Evolutionary conservation across 176 grass and related monocot genomes (phyloP).

Genomic region (Carex scoparia): DNA sequence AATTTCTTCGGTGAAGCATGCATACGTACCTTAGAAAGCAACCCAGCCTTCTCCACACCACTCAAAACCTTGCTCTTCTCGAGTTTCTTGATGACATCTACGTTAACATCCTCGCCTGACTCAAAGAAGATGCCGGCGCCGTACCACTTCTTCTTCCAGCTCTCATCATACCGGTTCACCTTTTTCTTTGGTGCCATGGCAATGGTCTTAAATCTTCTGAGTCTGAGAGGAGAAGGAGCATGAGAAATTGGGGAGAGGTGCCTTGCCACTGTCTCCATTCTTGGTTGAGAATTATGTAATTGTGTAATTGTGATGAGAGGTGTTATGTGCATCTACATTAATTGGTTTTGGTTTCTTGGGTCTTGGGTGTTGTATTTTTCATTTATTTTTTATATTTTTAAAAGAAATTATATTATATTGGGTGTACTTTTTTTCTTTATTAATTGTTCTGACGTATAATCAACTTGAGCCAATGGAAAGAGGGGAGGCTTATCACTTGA

Average conservation of each 20-base stretch:
- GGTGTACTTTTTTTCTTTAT: not conserved
- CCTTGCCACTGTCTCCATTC: not conserved
- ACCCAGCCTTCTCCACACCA: conserved; percentile 74
- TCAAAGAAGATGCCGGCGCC: conserved; percentile 82
- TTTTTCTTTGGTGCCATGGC: conserved; percentile 86
- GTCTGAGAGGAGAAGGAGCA: conserved; percentile 3
- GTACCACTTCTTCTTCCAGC: conserved; percentile 92
- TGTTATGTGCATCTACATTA: not conserved
- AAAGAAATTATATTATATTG: too few relatives aligned
- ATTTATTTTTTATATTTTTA: not conserved
- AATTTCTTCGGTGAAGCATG: not conserved
- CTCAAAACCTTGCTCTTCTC: conserved; percentile 90
- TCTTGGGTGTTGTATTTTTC: not conserved
- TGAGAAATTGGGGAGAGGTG: not conserved
- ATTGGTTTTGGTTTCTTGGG: not conserved
- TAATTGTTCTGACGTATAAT: not conserved
- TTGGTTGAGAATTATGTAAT: not conserved
- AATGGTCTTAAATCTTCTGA: conserved; percentile 43
- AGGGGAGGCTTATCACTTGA: conserved; percentile 4
- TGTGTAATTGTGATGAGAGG: not conserved
- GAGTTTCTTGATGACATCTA: conserved; percentile 90
- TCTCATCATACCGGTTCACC: conserved; percentile 91
- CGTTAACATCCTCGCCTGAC: conserved; percentile 66
- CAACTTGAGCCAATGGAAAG: not conserved
- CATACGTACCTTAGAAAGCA: conserved; percentile 47